Base-by-base conservation (phyloP, 2,329 filamentous ascomycete species). In the Blumeriella jaapii region DNA sequence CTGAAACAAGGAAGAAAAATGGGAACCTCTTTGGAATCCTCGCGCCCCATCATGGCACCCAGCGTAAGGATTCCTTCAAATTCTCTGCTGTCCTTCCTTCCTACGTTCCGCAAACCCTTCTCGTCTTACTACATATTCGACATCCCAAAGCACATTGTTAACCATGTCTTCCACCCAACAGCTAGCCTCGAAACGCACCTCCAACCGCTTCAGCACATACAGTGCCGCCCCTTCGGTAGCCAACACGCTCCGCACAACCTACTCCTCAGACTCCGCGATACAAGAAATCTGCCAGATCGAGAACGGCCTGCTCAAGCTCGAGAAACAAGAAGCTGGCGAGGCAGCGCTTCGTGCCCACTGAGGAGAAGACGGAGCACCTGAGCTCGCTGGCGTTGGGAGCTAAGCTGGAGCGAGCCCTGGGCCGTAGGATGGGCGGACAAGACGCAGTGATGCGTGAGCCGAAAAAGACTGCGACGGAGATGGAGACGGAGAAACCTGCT, bases 401-500 rank as follows among this genome's bases (percentile, higher is more conserved):
- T n/a, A 83, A 83, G 59, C 63, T 83, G 32, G 78, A 83, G 55
- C 67, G 78, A 38, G 79, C 79, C 3, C 63, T 84, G 18, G 69
- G 71, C 36, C 62, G 79, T 46, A 65, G 79, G 51, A 80, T 83
- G 77, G 74, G 69, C 7, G 61, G 74, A 31, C 79, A 84, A 56
- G 79, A 84, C 56, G 78, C 78, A 27, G 69, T 75, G 52, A 76
- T 79, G 58, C 68, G 69, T 49, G 41, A 42, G 14, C 45, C 47
- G 31, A 48, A 49, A 32, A 37, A 37, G 28, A 26, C 18, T 3
- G 26, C 14, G 6, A 16, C 18, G 18, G 22, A 34, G 5, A 29
- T 35, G 15, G 34, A 43, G 34, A 42, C 37, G 34, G n/a, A n/a
- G n/a, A n/a, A n/a, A n/a, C n/a, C n/a, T n/a, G 16, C 29, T 1